Base-by-base conservation (phyloP, 2,329 filamentous ascomycete species). In the Ophiocordyceps robertsii region DNA sequence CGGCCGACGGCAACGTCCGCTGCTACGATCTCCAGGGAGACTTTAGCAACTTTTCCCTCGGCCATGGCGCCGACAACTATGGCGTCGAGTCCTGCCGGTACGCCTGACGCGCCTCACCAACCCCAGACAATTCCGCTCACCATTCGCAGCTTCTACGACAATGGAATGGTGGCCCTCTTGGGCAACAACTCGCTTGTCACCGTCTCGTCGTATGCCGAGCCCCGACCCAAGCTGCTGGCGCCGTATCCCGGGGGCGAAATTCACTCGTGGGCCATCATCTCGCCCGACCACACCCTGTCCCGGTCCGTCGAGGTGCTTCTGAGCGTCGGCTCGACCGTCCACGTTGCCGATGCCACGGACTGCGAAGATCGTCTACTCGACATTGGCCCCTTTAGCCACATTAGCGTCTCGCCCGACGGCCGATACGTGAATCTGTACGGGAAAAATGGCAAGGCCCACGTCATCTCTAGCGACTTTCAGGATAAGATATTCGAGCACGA, bases 391-490 rank as follows among this genome's bases (percentile, higher is more conserved):
- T 96, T 98, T 57, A 80, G 80, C 35, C 87, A 96, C 59, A 83
- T 95, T 43, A 82, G 79, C 51, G 84, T 95, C 13, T 95, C 90
- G 1, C 90, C 92, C 0, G 90, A 94, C 53, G 92, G 89, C 19
- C 83, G 82, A 49, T 93, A 84, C 53, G 82, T 89, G 4, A 87
- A 88, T 0, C 72, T 98, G 29, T 96, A 95, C 56, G 90, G 88
- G 0, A 72, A 80, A 29, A 81, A 86, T 46, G 87, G 88, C 44
- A 89, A 80, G 51, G 79, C 92, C 17, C 94, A 92, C 72, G 85
- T 98, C 27, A 88, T 96, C 41, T 92, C 86, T 39, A 90, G 87
- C 54, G 90, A 98, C 60, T 96, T 96, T 59, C 88, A 95, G 58
- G 88, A 84, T 55, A 82, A 89, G 44, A 70, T 95, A 47, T 90